Evolutionary conservation across 768 basidiomycete genomes (phyloP), one percentile per base, ranked within the genome.

Genomic region (Russula vinacea): DNA sequence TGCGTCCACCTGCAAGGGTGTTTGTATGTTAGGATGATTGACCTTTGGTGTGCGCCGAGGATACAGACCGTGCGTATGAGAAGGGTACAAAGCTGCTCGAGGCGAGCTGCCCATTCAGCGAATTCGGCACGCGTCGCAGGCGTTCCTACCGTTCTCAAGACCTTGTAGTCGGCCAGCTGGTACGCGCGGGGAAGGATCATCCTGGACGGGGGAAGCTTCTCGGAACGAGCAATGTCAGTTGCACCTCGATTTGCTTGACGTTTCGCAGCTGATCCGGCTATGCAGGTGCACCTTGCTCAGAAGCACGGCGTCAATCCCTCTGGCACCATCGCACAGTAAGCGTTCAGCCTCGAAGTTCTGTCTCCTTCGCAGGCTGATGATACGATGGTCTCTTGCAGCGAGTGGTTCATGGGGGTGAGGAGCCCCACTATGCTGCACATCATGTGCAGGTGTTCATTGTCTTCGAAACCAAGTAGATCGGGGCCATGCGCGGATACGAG

Each of bases 381-480:
- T 50, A 4, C 26, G 29, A 22, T 3, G 5, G 62, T 67, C 57
- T 57, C 62, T 67, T 57, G 58, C 63, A 90, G 91, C 72, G 92
- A 94, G 76, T 94, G 92, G 92, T 90, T 89, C 71, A 94, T 94
- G 92, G 92, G 85, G 60, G 90, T 89, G 76, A 74, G 82, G 71
- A 35, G 29, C 53, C 64, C 37, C 9, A 39, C 22, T 42, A 0
- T 22, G 3, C 10, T 49, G 5, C 40, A 6, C 26, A 54, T 58
- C 35, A 2, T 58, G 19, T 49, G 5, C 32, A 13, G 11, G 26
- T 24, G 32, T 39, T 50, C 33, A 53, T 24, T 26, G 9, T 10
- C 24, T 3, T 29, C n/a, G n/a, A 35, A 35, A 51, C 32, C 35
- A 60, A 47, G 26, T 69, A 92, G 90, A 80, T 95, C 53, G 94